Percentiles rank a stretch among this genome's conserved stretches.
Conservation (phyloP, 495 filamentous ascomycete species). For the Hyphodiscus hymeniophilus region DNA sequence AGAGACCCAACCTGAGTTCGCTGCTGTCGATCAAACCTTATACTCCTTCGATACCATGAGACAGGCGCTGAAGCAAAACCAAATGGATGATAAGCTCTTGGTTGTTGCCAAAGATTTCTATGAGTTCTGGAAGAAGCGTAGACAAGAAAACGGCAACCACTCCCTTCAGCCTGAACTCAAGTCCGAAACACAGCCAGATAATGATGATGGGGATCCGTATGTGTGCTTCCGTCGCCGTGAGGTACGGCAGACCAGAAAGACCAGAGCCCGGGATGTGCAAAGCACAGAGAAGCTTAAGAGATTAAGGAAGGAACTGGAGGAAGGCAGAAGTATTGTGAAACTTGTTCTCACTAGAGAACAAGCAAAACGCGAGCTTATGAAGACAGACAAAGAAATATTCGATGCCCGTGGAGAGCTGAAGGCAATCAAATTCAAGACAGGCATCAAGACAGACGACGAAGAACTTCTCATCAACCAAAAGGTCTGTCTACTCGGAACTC, state of each 20-base stretch:
- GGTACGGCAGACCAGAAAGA: slow-evolving; percentile 89
- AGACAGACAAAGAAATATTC: slow-evolving; percentile 67
- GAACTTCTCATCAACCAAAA: slow-evolving; percentile 93
- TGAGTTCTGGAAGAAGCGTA: slow-evolving; percentile 77
- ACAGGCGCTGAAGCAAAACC: slow-evolving; percentile 63
- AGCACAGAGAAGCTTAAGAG: slow-evolving; percentile 90
- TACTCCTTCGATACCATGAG: slow-evolving; percentile 74
- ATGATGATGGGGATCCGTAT: slow-evolving; percentile 92
- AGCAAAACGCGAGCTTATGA: slow-evolving; percentile 67
- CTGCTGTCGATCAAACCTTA: slow-evolving; percentile 79
- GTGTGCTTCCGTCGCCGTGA: slow-evolving; percentile 97
- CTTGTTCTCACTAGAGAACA: slow-evolving; percentile 72
- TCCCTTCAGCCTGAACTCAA: slow-evolving; percentile 70
- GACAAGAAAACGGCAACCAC: slow-evolving; percentile 55
- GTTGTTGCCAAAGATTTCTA: slow-evolving; percentile 80
- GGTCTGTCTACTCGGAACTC: slow-evolving; percentile 38
- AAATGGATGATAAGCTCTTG: slow-evolving; percentile 55
- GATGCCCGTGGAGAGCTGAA: slow-evolving; percentile 70
- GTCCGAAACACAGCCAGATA: slow-evolving; percentile 87
- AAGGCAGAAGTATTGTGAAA: slow-evolving; percentile 70
- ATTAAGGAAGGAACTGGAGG: slow-evolving; percentile 85
- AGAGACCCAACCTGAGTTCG: slow-evolving; percentile 82
- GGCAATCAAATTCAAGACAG: slow-evolving; percentile 77
- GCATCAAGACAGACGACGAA: slow-evolving; percentile 85
- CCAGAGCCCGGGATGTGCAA: slow-evolving; percentile 85